Evolutionary conservation across 1,284 basidiomycete genomes (phyloP).

Genomic region (Heterobasidion parviporum): DNA sequence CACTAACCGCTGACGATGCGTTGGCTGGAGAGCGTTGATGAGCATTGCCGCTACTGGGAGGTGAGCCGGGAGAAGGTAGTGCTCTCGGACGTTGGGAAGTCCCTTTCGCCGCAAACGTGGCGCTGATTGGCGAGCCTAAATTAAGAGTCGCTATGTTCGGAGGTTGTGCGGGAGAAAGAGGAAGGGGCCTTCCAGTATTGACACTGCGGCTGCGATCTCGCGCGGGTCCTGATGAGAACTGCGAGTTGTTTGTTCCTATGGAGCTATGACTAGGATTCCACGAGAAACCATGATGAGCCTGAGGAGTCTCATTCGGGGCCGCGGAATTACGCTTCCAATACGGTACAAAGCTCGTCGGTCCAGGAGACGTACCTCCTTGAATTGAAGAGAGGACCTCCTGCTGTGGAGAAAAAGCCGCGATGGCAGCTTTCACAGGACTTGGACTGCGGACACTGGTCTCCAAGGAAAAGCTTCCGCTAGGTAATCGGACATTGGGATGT

Average conservation of each 20-base stretch:
- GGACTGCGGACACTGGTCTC: constrained; percentile 1
- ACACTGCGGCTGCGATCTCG: constrained; percentile 11
- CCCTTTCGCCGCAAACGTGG: background rate
- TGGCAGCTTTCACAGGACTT: constrained; percentile 9
- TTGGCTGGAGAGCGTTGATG: background rate
- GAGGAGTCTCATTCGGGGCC: constrained; percentile 6
- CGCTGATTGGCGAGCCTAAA: background rate
- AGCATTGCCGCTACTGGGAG: background rate
- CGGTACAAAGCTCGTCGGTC: constrained; percentile 9
- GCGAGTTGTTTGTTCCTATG: constrained; percentile 2
- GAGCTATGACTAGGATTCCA: background rate
- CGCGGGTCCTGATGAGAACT: background rate
- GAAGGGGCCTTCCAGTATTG: constrained; percentile 9
- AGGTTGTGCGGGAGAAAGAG: constrained; percentile 9
- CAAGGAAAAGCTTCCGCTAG: background rate
- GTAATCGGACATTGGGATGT: constrained; percentile 6
- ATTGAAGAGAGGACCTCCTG: background rate
- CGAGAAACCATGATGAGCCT: background rate
- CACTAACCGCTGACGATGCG: background rate
- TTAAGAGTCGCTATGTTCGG: background rate
- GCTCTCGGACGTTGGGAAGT: background rate
- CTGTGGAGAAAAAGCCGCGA: constrained; percentile 1
- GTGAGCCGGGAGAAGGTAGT: background rate
- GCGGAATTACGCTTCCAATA: constrained; percentile 15
- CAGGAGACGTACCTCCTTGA: background rate